Evolutionary conservation across 1,284 basidiomycete genomes (phyloP), one percentile per base, ranked within the genome.

Genomic region (Gastroboletus turbinatus): DNA sequence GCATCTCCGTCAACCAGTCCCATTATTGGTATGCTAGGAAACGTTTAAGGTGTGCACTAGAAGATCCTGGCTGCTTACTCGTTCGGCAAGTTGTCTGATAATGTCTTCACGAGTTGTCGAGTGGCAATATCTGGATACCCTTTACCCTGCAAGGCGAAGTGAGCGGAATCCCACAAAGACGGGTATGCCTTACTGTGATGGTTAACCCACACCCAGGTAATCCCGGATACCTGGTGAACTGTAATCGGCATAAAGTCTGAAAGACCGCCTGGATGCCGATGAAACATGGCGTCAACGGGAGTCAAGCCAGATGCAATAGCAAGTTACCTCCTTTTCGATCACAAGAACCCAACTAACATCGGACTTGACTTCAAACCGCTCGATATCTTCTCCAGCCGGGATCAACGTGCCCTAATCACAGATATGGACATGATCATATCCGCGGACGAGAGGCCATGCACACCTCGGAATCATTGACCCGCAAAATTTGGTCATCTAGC

Each of bases 61-160:
- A 14, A 38, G 38, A 72, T 59, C 62, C 46, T 25, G 13, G 17
- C 16, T 23, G 19, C 71, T 59, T 63, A 82, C 84, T 67, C 58
- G 5, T 66, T 53, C 5, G 89, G 87, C 27, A 92, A 79, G 40
- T 80, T 80, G 50, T 85, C 80, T 1, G 87, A 82, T 1, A 96
- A 76, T 1, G 80, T 82, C 55, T 84, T 84, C 45, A 94, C 81
- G 6, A 97, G 77, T 60, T 94, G 86, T 10, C 93, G 82, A 1
- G 95, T 96, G 1, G 93, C 87, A 2, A 96, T 71, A 66, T 97
- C 95, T 0, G 95, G 94, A 71, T 96, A 97, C 1, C 95, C 95
- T 73, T 96, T 96, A 3, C 95, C 95, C 93, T 95, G 63, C 16
- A 46, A 17, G 29, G 21, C 7, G 4, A 29, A 30, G 51, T 72